These are phyloP conservation scores for Chaetomium strumarium DNA, from an alignment of 2,329 filamentous ascomycete species.

Conservation along the genomic window DNA sequence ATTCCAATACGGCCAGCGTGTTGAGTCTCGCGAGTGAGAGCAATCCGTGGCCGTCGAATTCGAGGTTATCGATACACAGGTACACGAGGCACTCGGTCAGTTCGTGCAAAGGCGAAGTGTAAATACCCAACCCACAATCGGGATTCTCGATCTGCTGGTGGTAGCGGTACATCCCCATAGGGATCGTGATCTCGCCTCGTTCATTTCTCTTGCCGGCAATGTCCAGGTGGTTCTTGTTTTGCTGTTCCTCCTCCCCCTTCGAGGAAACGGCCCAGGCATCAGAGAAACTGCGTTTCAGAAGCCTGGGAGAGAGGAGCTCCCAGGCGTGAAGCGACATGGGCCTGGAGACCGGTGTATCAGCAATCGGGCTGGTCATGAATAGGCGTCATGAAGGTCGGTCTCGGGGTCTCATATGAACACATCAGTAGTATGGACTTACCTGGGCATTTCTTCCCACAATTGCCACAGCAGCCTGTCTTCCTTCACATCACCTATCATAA, in stretches of 20 bases:
- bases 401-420: no score
- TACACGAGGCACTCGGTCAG: conserved; percentile 34
- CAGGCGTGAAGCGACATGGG: conserved; percentile 10
- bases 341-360: background rate
- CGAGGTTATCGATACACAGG: conserved; percentile 34
- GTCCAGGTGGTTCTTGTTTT: background rate
- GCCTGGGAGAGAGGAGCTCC: background rate
- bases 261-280: no score
- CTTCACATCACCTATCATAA: background rate
- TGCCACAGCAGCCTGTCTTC: background rate
- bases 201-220: background rate
- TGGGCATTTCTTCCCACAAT: conserved; percentile 5
- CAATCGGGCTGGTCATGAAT: background rate
- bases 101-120: background rate
- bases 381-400: no score
- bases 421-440: background rate
- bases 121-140: background rate
- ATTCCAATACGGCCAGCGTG: conserved; percentile 13
- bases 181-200: background rate
- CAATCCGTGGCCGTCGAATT: conserved; percentile 25
- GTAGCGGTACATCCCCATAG: conserved; percentile 6
- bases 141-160: conserved; percentile 1
- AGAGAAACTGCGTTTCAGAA: background rate
- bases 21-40: conserved; percentile 13
- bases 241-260: background rate